phyloP scores from a whole-genome alignment of 129 eudicot genomes.

The Saussurea involucrata region DNA sequence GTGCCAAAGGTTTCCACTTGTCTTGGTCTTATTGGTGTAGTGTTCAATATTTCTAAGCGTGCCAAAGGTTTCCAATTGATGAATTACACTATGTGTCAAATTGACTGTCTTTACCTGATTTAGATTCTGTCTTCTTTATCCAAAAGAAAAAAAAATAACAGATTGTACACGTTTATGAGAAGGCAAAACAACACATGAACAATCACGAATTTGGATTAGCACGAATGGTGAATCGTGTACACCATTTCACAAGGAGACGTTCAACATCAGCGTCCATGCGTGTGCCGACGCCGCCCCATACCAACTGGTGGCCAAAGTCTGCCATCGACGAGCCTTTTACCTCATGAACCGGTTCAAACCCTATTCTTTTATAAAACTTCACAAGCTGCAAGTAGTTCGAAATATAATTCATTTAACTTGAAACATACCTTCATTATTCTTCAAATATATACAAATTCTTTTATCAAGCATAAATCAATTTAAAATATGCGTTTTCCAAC shows the following conservation, averaged over 20 bases:
- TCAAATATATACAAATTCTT: not conserved
- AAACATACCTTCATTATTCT: not conserved
- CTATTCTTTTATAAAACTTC: conserved; percentile 69
- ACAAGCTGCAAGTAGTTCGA: conserved; percentile 48
- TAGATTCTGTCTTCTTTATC: too few species aligned
- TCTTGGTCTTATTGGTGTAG: too few species aligned
- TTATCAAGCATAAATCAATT: too few species aligned
- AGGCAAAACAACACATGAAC: not conserved
- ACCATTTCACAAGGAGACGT: conserved; percentile 76
- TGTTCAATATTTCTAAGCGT: too few species aligned
- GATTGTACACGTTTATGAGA: too few species aligned
- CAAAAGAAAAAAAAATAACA: too few species aligned
- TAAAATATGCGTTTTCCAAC: too few species aligned
- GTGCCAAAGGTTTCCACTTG: too few species aligned
- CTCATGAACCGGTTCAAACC: conserved; percentile 68
- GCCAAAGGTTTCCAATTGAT: too few species aligned
- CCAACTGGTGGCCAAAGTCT: conserved; percentile 59
- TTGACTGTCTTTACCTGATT: too few species aligned
- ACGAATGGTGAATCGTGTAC: conserved; percentile 43
- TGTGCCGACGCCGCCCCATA: conserved; percentile 90
- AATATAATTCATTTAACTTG: not conserved
- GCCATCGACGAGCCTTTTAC: conserved; percentile 60
- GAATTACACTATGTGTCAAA: too few species aligned
- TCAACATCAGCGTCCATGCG: conserved; percentile 67
- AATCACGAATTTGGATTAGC: not conserved